Base-by-base conservation (phyloP, 345 rosid genomes). In the Bruguiera gymnorhiza region DNA sequence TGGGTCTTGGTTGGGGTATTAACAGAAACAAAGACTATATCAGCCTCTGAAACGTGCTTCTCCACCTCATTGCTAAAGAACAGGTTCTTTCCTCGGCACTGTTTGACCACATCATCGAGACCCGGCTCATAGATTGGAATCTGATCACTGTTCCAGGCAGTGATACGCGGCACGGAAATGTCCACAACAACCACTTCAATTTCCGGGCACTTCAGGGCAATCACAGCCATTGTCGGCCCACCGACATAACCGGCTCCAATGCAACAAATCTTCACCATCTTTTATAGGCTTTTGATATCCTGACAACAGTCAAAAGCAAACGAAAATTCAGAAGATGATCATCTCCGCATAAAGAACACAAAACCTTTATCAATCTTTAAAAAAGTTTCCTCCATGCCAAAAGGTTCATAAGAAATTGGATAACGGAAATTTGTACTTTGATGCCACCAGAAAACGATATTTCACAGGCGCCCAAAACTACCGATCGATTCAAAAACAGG, bases 171-270 rank as follows among this genome's bases (percentile, higher is more conserved):
- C 37, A 60, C 71, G 31, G 74, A 75, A 48, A 75, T 75, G 70
- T 75, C 79, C 9, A 75, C 79, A 4, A 75, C 79, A 39, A 32
- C 79, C 6, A 75, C 79, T 66, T 75, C 67, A 29, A 75, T 70
- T 34, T 70, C 48, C 5, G 79, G 79, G 68, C 79, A 75, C 70
- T 75, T 75, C 48, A 70, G 63, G 29, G 79, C 79, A 60, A 75
- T 75, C 71, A 75, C 79, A 23, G 79, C 79, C 79, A 75, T 75
- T 75, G 19, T 34, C 37, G 80, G 80, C 43, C 80, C 80, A 0
- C 80, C 80, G 6, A 76, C 79, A 32, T 76, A 76, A 19, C 79
- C 79, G 21, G 79, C 79, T 23, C 79, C 79, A 60, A 76, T 71
- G 75, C 75, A 76, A 57, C 80, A 76, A 51, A 76, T 71, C 75